These are phyloP conservation scores for Phylloporus scabripes DNA, from an alignment of 768 basidiomycete species.

Conservation along the genomic window DNA sequence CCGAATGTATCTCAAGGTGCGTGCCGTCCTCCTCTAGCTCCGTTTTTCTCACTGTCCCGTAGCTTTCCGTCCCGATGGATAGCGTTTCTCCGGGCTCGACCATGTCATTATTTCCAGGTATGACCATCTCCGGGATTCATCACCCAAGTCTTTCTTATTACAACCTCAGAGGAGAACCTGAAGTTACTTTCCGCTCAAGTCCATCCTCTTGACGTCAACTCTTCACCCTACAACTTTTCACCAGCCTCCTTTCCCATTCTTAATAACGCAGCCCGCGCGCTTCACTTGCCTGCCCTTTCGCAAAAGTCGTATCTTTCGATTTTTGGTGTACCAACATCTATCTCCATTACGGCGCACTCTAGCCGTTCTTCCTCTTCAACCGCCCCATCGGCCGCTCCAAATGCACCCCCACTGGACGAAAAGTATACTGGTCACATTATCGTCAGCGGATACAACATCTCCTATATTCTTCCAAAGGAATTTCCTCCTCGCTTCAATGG, in stretches of 20 bases:
- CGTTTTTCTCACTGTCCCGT: neutral
- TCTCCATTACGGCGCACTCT: constrained; percentile 25
- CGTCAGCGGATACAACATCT: constrained; percentile 71
- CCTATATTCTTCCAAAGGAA: constrained; percentile 68
- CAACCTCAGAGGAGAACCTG: constrained; percentile 63
- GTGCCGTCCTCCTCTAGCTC: neutral
- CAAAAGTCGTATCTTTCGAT: constrained; percentile 55
- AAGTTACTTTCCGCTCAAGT: constrained; percentile 69
- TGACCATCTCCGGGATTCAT: constrained; percentile 6
- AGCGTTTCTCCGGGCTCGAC: constrained; percentile 59
- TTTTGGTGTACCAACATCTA: constrained; percentile 40
- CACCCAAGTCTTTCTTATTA: neutral
- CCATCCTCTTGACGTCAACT: constrained; percentile 68
- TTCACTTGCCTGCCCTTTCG: constrained; percentile 59
- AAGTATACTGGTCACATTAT: constrained; percentile 72
- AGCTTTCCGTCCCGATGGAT: constrained; percentile 69
- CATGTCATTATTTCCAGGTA: constrained; percentile 70
- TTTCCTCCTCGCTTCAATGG: constrained; percentile 37
- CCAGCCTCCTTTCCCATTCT: constrained; percentile 56
- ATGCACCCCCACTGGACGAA: constrained; percentile 47
- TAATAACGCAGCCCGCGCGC: constrained; percentile 60
- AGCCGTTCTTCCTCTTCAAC: constrained; percentile 32
- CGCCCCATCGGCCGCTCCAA: constrained; percentile 22
- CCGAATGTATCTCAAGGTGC: constrained; percentile 73
- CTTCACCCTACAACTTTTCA: constrained; percentile 72